Conservation (phyloP, 306 rosid species). For the Myrica gale region DNA sequence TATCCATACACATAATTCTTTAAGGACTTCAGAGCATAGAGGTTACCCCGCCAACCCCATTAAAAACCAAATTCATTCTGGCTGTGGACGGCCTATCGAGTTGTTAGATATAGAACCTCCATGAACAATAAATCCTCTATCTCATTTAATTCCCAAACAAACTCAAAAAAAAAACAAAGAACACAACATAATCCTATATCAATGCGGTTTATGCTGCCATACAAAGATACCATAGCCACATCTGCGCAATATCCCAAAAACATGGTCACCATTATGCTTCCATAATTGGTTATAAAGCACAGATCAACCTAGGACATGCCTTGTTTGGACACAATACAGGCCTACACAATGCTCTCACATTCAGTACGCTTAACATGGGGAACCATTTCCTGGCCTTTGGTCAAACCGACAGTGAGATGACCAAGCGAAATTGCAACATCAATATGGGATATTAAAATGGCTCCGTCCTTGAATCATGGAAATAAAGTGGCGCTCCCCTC, state of each 20-base stretch:
- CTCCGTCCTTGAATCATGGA: background rate
- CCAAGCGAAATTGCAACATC: no score
- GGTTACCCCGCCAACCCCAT: background rate
- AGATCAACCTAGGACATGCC: background rate
- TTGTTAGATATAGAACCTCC: background rate
- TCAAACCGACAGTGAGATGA: no score
- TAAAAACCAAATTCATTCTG: background rate
- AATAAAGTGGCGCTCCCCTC: background rate
- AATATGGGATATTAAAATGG: no score
- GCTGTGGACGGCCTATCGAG: background rate
- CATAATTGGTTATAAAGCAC: no score
- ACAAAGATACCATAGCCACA: background rate
- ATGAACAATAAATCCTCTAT: background rate
- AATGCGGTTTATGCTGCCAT: background rate
- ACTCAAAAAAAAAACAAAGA: background rate
- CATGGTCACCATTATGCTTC: background rate
- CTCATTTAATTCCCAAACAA: background rate
- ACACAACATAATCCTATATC: background rate
- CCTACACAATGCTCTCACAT: background rate
- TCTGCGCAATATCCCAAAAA: background rate
- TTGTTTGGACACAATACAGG: background rate
- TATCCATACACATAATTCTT: background rate
- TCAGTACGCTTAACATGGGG: no score
- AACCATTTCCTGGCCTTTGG: no score
- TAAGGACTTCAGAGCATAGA: background rate